phyloP scores from a whole-genome alignment of 2,329 filamentous ascomycete species.

The Ophiostoma ulmi region DNA sequence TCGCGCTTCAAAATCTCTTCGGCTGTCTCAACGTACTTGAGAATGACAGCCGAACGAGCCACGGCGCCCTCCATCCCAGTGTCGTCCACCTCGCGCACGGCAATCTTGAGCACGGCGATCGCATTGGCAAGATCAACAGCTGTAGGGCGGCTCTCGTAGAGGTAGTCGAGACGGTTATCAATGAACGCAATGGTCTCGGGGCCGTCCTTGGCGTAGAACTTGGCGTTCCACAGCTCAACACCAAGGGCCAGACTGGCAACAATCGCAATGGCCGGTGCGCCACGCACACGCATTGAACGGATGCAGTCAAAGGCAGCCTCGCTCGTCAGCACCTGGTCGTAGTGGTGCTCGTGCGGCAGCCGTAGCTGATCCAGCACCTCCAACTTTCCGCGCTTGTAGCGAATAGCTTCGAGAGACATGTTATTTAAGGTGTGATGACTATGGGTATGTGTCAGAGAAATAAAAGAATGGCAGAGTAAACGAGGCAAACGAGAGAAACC shows the following conservation, averaged over 20 bases:
- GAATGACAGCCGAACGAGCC: background rate
- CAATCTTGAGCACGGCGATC: constrained; percentile 68
- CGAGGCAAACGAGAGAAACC: background rate
- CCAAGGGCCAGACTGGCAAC: constrained; percentile 88
- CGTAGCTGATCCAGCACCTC: constrained; percentile 79
- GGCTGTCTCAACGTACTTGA: constrained; percentile 65
- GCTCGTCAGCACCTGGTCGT: constrained; percentile 64
- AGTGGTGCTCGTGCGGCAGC: constrained; percentile 73
- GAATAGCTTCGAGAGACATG: constrained; percentile 63
- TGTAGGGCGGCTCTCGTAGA: constrained; percentile 84
- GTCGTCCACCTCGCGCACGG: constrained; percentile 49
- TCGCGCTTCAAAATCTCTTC: constrained; percentile 85
- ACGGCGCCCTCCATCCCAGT: constrained; percentile 34
- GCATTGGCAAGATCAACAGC: constrained; percentile 94
- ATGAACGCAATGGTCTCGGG: constrained; percentile 66
- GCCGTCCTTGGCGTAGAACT: constrained; percentile 37
- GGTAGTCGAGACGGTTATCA: constrained; percentile 71
- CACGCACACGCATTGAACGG: constrained; percentile 71
- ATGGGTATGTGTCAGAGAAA: background rate
- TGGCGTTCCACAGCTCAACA: constrained; percentile 66
- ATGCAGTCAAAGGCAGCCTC: constrained; percentile 79
- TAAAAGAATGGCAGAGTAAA: background rate
- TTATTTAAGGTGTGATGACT: background rate
- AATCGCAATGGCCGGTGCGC: constrained; percentile 93
- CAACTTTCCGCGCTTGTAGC: constrained; percentile 65